Percentiles rank a stretch among this genome's conserved stretches.
These are phyloP conservation scores for Dujonia santamariae DNA, from an alignment of 1,139 yeast genomes.

Conservation along the genomic window DNA sequence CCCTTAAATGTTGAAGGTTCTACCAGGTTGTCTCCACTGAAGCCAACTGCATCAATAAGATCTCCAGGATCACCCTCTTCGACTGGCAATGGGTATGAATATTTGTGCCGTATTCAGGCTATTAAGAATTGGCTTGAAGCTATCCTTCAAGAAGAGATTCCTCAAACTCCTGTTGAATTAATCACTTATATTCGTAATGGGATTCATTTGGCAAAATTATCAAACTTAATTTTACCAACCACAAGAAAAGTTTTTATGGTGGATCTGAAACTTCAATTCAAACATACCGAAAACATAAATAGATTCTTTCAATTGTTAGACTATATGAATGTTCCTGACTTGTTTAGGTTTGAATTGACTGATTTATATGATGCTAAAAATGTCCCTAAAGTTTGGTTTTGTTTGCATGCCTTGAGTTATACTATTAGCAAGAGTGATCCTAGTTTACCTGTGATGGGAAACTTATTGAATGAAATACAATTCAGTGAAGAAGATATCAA, in stretches of 20 bases:
- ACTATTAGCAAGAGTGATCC: conserved; percentile 51
- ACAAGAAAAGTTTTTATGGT: conserved; percentile 44
- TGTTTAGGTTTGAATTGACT: conserved; percentile 85
- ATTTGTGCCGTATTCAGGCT: conserved; percentile 84
- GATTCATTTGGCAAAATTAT: conserved; percentile 75
- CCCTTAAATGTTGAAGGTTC: neutral
- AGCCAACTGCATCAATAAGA: conserved; percentile 10
- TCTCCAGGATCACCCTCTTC: conserved; percentile 17
- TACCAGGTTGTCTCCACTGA: conserved; percentile 14
- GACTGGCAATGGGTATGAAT: conserved; percentile 56
- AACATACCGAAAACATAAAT: conserved; percentile 91
- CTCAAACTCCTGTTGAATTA: conserved; percentile 51
- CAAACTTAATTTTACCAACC: conserved; percentile 69
- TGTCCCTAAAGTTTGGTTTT: conserved; percentile 90
- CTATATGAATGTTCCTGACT: conserved; percentile 73
- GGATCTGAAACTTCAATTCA: conserved; percentile 66
- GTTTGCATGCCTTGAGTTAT: conserved; percentile 84
- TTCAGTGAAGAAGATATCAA: conserved; percentile 68
- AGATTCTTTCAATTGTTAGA: conserved; percentile 74
- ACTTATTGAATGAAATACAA: conserved; percentile 58
- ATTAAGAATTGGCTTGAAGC: conserved; percentile 57
- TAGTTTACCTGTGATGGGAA: conserved; percentile 61
- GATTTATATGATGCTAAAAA: conserved; percentile 92
- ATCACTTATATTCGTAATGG: conserved; percentile 72
- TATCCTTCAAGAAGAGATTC: conserved; percentile 48